Conservation (phyloP, 768 basidiomycete species). For the Lyophyllum atratum region DNA sequence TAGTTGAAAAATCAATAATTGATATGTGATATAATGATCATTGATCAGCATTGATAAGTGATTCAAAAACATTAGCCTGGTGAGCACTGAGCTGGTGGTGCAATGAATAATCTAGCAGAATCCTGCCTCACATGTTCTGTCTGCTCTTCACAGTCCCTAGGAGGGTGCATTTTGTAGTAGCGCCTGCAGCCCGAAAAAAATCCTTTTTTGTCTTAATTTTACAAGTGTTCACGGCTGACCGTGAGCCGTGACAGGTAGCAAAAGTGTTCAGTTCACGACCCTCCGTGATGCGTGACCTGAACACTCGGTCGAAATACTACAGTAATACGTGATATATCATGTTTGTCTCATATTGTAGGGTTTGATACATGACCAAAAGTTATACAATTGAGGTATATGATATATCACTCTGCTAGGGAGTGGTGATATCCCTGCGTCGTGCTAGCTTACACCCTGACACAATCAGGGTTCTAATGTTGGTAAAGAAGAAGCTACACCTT, state of each 20-base stretch:
- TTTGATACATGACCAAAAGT: too few relatives aligned
- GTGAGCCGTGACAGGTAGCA: background rate
- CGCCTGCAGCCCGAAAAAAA: background rate
- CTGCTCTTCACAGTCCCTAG: too few relatives aligned
- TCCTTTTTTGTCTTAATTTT: background rate
- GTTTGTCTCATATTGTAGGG: too few relatives aligned
- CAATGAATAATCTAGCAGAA: too few relatives aligned
- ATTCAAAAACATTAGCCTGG: too few relatives aligned
- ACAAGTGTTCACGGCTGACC: background rate
- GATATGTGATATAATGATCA: too few relatives aligned
- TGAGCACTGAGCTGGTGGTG: too few relatives aligned
- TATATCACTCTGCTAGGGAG: too few relatives aligned
- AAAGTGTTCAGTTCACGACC: conserved; percentile 1
- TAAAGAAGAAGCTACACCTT: background rate
- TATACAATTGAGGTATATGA: too few relatives aligned
- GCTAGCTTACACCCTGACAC: conserved; percentile 15
- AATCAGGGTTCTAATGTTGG: background rate
- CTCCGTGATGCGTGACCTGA: background rate
- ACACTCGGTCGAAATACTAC: conserved; percentile 2
- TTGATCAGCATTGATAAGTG: too few relatives aligned
- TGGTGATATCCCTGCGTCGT: conserved; percentile 10
- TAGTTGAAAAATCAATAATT: too few relatives aligned
- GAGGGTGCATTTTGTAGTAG: background rate
- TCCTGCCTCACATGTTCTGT: too few relatives aligned
- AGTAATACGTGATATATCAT: background rate